Conservation (phyloP, 345 rosid genomes). For the Cardamine chenopodiifolia region DNA sequence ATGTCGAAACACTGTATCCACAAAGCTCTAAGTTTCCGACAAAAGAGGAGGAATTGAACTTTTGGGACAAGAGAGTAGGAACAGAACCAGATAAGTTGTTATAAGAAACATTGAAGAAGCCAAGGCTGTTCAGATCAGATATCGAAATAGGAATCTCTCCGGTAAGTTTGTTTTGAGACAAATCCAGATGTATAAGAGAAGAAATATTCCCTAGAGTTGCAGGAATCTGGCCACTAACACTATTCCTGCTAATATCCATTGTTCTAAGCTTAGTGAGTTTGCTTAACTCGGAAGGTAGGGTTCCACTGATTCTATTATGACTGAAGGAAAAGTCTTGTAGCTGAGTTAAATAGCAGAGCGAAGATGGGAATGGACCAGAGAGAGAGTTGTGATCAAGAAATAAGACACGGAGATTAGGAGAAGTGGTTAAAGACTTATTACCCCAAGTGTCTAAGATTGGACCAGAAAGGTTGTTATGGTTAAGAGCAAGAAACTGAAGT, state of each 20-base stretch:
- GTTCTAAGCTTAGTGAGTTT: slow-evolving; percentile 59
- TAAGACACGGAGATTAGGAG: slow-evolving; percentile 43
- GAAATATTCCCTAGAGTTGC: slow-evolving; percentile 52
- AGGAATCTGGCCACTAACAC: slow-evolving; percentile 66
- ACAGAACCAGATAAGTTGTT: slow-evolving; percentile 89
- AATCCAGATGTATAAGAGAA: slow-evolving; percentile 54
- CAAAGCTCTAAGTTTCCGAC: slow-evolving; percentile 78
- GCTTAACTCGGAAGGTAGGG: slow-evolving; percentile 56
- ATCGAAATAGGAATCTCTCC: slow-evolving; percentile 78
- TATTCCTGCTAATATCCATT: slow-evolving; percentile 62
- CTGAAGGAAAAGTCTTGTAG: slow-evolving; percentile 60
- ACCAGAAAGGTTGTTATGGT: slow-evolving; percentile 65
- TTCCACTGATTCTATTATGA: slow-evolving; percentile 61
- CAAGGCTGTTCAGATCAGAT: slow-evolving; percentile 52
- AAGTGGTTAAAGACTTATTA: slow-evolving; percentile 12
- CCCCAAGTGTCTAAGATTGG: slow-evolving; percentile 57
- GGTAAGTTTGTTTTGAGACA: slow-evolving; percentile 59
- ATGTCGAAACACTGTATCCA: slow-evolving; percentile 61
- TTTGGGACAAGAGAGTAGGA: slow-evolving; percentile 64
- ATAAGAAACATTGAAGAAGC: slow-evolving; percentile 74
- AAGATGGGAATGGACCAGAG: slow-evolving; percentile 61
- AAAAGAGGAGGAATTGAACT: slow-evolving; percentile 75
- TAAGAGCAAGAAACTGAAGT: slow-evolving; percentile 57
- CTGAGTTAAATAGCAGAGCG: slow-evolving; percentile 50
- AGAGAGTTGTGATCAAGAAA: slow-evolving; percentile 51